Base-by-base conservation (phyloP, 768 basidiomycete species). In the Pulveroboletus sp. region DNA sequence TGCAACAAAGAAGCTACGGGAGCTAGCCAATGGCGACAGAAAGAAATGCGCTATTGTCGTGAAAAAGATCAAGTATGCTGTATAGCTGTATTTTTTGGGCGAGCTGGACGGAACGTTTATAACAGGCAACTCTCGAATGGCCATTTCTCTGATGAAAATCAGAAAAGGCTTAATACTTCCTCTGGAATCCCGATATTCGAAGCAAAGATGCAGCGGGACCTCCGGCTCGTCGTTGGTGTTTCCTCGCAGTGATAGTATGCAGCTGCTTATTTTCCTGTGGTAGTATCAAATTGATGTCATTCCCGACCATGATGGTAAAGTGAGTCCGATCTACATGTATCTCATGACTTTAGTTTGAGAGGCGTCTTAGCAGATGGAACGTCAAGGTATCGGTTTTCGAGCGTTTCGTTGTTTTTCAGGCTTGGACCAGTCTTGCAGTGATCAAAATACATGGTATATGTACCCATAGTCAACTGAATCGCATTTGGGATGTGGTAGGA, bases 121-220 rank as follows among this genome's bases (percentile, higher is more conserved):
- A 21, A 28, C 39, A 87, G 86, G 59, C 81, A 87, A 52, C 72
- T 89, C 10, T 88, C 86, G 0, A 74, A 77, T 4, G 86, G 85
- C 0, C 77, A 81, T 49, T 86, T 88, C 57, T 86, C 85, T 1
- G 71, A 73, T 10, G 80, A 83, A 49, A 87, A 86, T 53, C 82
- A 86, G 55, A 83, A 84, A 62, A 66, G 75, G 7, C 67, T 86
- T 11, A 79, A 71, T 18, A 74, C 74, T 0, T 44, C 70, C 11
- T 62, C 64, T 13, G 75, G 76, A 1, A 64, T 86, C 3, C 82
- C 84, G 0, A 75, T 87, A 9, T 86, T 75, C 46, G 83, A 86
- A 59, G 86, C 86, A 0, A 86, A 84, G 61, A 80, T 86, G 74
- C 78, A 77, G 9, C 57, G 69, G 0, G 78, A 82, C 53, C 60